These are phyloP conservation scores for Phascolomyces articulosus DNA, from an alignment of 371 early-diverging fungal genomes.

Conservation along the genomic window DNA sequence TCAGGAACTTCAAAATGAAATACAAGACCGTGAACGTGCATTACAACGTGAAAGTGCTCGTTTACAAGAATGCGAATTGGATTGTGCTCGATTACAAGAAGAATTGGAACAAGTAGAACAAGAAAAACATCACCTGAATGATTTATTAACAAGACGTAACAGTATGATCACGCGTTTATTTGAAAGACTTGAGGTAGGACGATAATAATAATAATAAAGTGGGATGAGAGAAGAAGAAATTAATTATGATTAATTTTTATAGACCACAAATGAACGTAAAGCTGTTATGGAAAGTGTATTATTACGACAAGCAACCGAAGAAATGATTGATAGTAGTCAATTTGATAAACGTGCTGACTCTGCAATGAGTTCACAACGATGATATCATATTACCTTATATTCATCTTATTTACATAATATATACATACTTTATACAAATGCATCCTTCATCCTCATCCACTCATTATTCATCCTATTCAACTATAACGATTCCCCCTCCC, in stretches of 20 bases:
- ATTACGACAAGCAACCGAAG: conserved; percentile 45
- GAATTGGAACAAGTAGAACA: conserved; percentile 5
- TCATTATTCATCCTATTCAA: too few species aligned
- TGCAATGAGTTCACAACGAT: conserved; percentile 6
- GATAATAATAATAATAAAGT: not conserved
- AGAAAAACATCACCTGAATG: conserved; percentile 15
- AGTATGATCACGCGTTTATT: conserved; percentile 27
- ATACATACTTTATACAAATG: not conserved
- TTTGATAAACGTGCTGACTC: conserved; percentile 5
- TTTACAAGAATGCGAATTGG: conserved; percentile 7
- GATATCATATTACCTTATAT: not conserved
- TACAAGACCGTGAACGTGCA: conserved; percentile 26
- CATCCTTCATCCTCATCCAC: too few species aligned
- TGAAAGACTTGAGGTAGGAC: conserved; percentile 34
- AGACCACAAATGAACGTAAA: conserved; percentile 41
- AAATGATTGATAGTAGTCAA: conserved; percentile 10
- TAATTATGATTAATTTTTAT: not conserved
- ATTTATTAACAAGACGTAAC: conserved; percentile 20
- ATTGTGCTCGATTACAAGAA: conserved; percentile 10
- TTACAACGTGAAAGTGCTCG: conserved; percentile 13
- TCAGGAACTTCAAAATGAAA: conserved; percentile 25
- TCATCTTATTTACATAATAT: not conserved
- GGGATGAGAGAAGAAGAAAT: too few species aligned
- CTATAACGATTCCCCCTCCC: not conserved
- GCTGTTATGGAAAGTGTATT: conserved; percentile 45